Percentiles rank a stretch among this genome's conserved stretches.
Evolutionary conservation across 2,329 filamentous ascomycete genomes (phyloP).

Genomic region (Cercospora nicotianae): DNA sequence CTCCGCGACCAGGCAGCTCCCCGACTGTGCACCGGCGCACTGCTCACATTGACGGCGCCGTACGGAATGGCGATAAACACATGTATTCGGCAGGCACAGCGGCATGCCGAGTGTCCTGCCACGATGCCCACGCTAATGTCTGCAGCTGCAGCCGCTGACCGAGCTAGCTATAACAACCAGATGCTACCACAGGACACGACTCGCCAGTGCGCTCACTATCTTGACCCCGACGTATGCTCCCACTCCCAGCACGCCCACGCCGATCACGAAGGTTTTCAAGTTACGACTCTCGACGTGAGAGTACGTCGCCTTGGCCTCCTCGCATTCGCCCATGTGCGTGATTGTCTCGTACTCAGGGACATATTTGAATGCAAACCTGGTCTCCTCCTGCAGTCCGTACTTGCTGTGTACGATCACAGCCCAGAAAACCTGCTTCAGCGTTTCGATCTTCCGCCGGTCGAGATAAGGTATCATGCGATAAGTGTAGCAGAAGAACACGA

Average conservation of each 20-base stretch:
- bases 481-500: slow-evolving; percentile 57
- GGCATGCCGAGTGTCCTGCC: not conserved
- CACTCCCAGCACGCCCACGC: slow-evolving; percentile 27
- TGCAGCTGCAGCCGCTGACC: slow-evolving; percentile 6
- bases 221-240: slow-evolving; percentile 27
- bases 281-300: slow-evolving; percentile 51
- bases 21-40: not conserved
- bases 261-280: slow-evolving; percentile 48
- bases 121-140: slow-evolving; percentile 1
- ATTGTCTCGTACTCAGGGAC: slow-evolving; percentile 56
- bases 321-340: slow-evolving; percentile 49
- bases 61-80: not conserved
- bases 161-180: slow-evolving; percentile 7
- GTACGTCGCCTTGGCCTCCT: slow-evolving; percentile 41
- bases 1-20: not conserved
- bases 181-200: slow-evolving; percentile 23
- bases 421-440: slow-evolving; percentile 57
- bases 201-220: slow-evolving; percentile 26
- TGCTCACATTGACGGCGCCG: not conserved
- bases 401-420: slow-evolving; percentile 63
- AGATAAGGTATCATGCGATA: slow-evolving; percentile 52
- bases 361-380: slow-evolving; percentile 52
- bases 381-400: slow-evolving; percentile 61
- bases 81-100: not conserved
- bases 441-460: slow-evolving; percentile 55